Percentiles rank a stretch among this genome's conserved stretches.
These are phyloP conservation scores for Phytophthora aleatoria DNA, from an alignment of 352 stramenopile species.

Conservation along the genomic window DNA sequence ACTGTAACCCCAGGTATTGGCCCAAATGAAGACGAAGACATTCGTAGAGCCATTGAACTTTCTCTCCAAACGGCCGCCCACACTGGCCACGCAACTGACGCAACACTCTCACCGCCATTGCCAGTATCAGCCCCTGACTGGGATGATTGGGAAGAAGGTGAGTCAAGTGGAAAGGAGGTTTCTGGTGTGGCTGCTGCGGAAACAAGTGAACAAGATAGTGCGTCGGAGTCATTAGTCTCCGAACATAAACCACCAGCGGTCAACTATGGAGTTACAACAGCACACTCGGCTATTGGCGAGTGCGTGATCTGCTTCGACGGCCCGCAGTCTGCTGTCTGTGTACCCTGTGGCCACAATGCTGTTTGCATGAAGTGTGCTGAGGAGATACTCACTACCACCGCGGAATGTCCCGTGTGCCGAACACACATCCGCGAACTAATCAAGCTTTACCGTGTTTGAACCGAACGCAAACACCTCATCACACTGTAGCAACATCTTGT, in stretches of 20 bases:
- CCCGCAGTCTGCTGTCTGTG: slow-evolving; percentile 72
- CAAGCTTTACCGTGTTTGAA: slow-evolving; percentile 79
- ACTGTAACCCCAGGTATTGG: slow-evolving; percentile 18
- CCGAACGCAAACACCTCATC: not conserved
- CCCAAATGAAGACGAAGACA: slow-evolving; percentile 53
- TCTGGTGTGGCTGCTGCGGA: not conserved
- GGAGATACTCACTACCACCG: slow-evolving; percentile 60
- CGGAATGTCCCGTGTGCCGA: slow-evolving; percentile 77
- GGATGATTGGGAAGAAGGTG: slow-evolving; percentile 35
- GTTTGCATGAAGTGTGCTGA: slow-evolving; percentile 81
- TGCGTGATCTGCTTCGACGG: slow-evolving; percentile 85
- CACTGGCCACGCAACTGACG: slow-evolving; percentile 1
- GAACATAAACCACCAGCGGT: slow-evolving; percentile 35
- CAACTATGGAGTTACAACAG: slow-evolving; percentile 40
- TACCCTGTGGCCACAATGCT: slow-evolving; percentile 84
- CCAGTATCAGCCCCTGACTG: slow-evolving; percentile 54
- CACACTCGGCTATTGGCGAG: slow-evolving; percentile 60
- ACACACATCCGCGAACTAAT: slow-evolving; percentile 74
- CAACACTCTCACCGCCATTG: slow-evolving; percentile 23
- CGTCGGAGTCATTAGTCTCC: not conserved
- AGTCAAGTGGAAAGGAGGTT: slow-evolving; percentile 9
- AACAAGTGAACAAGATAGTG: slow-evolving; percentile 12
- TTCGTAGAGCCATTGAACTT: slow-evolving; percentile 59
- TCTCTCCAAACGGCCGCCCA: slow-evolving; percentile 44
- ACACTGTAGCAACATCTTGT: not conserved